Conservation (phyloP, 1,284 basidiomycete species). For the Marasmius sp. region DNA sequence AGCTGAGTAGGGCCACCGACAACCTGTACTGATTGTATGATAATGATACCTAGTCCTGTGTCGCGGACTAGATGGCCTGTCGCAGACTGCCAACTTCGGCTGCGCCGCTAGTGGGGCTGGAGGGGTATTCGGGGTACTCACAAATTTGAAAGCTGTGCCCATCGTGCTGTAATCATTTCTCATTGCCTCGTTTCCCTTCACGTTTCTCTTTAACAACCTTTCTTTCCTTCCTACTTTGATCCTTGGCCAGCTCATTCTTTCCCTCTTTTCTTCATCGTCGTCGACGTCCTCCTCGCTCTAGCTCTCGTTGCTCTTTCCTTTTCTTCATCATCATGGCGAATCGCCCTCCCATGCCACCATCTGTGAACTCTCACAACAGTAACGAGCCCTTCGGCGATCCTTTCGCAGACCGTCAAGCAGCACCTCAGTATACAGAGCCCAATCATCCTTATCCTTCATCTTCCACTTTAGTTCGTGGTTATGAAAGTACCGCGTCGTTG, state of each 20-base stretch:
- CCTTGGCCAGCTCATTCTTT: background rate
- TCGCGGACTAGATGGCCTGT: background rate
- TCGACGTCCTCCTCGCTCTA: background rate
- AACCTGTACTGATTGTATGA: too few relatives aligned
- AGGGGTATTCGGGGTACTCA: background rate
- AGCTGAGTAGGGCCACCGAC: too few relatives aligned
- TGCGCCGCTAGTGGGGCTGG: background rate
- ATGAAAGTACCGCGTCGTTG: conserved; percentile 56
- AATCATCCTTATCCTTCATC: conserved; percentile 44
- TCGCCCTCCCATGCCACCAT: conserved; percentile 41
- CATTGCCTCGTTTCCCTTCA: conserved; percentile 3
- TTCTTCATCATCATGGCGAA: conserved; percentile 40
- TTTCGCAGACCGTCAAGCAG: conserved; percentile 64
- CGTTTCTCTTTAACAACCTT: background rate
- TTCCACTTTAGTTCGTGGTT: conserved; percentile 37
- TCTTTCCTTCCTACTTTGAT: background rate
- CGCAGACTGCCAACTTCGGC: background rate
- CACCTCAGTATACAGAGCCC: conserved; percentile 61
- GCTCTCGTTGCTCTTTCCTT: conserved; percentile 12
- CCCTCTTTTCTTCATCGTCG: background rate
- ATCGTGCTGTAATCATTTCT: background rate
- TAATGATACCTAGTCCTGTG: background rate
- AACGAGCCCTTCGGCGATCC: conserved; percentile 55
- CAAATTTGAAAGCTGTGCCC: background rate
- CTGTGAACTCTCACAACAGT: conserved; percentile 34